Base-by-base conservation (phyloP, 768 basidiomycete species). In the Tricholoma matsutake region DNA sequence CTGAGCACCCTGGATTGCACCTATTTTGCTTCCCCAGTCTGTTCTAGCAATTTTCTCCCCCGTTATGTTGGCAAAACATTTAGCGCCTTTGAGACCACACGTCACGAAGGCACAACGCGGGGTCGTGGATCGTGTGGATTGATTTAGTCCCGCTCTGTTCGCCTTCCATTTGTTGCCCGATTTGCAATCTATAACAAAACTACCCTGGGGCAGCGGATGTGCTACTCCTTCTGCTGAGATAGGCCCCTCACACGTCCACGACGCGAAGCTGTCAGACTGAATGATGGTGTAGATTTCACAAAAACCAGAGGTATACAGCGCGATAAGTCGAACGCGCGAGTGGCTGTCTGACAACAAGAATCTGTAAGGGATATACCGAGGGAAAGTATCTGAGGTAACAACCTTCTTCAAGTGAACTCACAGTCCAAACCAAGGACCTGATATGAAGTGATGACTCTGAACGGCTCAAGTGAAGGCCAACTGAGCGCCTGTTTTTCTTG, bases 41-140 rank as follows among this genome's bases (percentile, higher is more conserved):
- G 78, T 81, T 70, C 84, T 90, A 4, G 81, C 84, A 18, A 92
- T 71, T 49, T 83, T 78, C 13, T 90, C 84, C 3, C 91, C 91
- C 51, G 78, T 84, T 37, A 92, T 77, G 65, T 88, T 82, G 4
- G 81, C 72, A 51, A 79, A 77, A 55, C 78, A 80, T 61, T 85
- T 78, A 2, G 82, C 87, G 56, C 86, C 85, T 65, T 83, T 88
- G 9, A 73, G 71, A 18, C 87, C 86, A 11, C 83, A 82, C 1
- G 79, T 75, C 0, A 91, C 69, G 43, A 79, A 66, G 13, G 78
- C 61, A 34, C 84, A 68, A 63, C 76, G 78, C 11, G 29, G 29
- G 16, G 59, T 59, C 11, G 60, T 45, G n/a, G 67, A 62, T 55
- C 68, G 60, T 32, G 72, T 59, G 2, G 79, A 77, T 8, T 72